A percentile compares a stretch with the other conserved stretches of the same genome.
These are phyloP conservation scores for Aspergillus flavus DNA, from an alignment of 2,329 filamentous ascomycete species.

Conservation along the genomic window DNA sequence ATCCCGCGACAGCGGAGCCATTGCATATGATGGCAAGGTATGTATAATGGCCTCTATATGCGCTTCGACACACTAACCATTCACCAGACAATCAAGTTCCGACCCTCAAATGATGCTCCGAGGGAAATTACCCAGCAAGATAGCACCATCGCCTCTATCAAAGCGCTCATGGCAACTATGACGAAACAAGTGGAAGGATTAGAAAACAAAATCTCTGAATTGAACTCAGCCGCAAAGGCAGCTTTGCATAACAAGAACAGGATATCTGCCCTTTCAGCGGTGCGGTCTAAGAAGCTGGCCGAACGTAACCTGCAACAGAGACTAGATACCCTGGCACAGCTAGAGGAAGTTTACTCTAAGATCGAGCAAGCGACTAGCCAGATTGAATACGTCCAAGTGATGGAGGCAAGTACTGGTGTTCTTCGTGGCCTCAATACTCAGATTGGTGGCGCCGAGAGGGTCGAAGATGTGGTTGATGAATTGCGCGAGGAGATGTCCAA, in stretches of 20 bases:
- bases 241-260: conserved; percentile 75
- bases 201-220: conserved; percentile 52
- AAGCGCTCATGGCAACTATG: conserved; percentile 70
- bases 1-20: conserved; percentile 63
- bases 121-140: conserved; percentile 74
- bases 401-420: conserved; percentile 75
- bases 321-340: conserved; percentile 72
- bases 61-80: conserved; percentile 21
- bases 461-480: conserved; percentile 74
- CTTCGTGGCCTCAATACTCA: conserved; percentile 73
- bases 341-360: conserved; percentile 80
- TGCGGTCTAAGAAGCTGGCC: conserved; percentile 80
- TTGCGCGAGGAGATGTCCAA: conserved; percentile 78
- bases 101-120: conserved; percentile 51
- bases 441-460: conserved; percentile 74
- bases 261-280: conserved; percentile 72
- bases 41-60: conserved; percentile 14
- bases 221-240: conserved; percentile 63
- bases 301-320: conserved; percentile 74
- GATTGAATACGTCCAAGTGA: conserved; percentile 77
- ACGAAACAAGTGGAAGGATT: conserved; percentile 68
- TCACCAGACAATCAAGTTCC: conserved; percentile 73
- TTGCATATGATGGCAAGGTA: conserved; percentile 52
- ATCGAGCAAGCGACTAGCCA: conserved; percentile 87
- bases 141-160: conserved; percentile 76